Base-by-base conservation (phyloP, 2,329 filamentous ascomycete species). In the Xylaria sp. region DNA sequence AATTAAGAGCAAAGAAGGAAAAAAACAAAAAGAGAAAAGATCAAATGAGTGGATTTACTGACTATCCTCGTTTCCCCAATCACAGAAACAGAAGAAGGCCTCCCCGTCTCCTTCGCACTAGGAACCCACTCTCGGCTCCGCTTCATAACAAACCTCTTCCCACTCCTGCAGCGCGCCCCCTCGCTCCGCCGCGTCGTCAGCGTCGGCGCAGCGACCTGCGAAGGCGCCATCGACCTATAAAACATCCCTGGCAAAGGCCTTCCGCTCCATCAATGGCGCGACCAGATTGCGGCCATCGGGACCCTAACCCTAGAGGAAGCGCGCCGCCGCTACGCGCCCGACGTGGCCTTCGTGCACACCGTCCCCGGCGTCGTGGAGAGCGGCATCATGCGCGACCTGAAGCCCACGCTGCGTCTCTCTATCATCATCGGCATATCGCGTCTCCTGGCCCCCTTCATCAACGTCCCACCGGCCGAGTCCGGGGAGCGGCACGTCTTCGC, bases 401-500 rank as follows among this genome's bases (percentile, higher is more conserved):
- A 66, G 54, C 55, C 44, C 1, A 62, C 56, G 18, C 57, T 70
- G 28, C 15, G 55, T 0, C 23, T 64, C 2, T 46, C 55, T 7
- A 61, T 70, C 41, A 54, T 65, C 20, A 52, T 68, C 6, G 65
- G 23, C 25, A 6, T 70, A 15, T 58, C 60, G 10, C 34, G 48
- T 18, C 56, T 70, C 13, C 60, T 70, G 25, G 56, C 31, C 6
- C 68, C 65, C 1, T 23, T 67, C 25, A 58, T 75, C 39, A 63
- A 68, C 25, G 68, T 55, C 1, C 70, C 69, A 8, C 66, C 70
- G 9, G 39, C 74, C 1, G 80, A 81, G 63, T 74, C 69, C 44
- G 81, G 80, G 20, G 78, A 81, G 68, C 70, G 80, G 6, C 78
- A 81, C 70, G 48, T 80, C 28, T 81, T 76, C 64, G 60, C 79